Evolutionary conservation across 2,329 filamentous ascomycete species (phyloP).

Genomic region (Sporothrix protearum): DNA sequence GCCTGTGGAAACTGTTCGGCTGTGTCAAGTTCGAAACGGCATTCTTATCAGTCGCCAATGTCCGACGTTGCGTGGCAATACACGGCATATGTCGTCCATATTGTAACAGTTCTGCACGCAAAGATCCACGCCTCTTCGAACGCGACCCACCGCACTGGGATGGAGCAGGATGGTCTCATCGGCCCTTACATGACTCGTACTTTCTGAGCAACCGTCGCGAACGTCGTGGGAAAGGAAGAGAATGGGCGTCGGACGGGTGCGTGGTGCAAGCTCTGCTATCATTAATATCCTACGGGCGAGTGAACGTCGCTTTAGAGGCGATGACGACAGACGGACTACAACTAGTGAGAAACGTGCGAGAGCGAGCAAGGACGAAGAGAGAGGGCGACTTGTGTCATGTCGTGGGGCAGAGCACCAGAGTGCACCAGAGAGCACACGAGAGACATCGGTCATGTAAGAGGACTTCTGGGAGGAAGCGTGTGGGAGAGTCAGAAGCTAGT

Average conservation of each 20-base stretch:
- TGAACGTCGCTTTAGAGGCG: conserved; percentile 5
- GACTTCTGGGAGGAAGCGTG: background rate
- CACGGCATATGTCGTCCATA: background rate
- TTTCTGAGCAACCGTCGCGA: background rate
- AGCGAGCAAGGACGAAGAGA: background rate
- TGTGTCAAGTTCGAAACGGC: background rate
- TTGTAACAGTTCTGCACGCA: background rate
- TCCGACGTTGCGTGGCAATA: background rate
- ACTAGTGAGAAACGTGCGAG: background rate
- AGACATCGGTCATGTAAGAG: background rate
- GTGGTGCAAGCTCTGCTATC: background rate
- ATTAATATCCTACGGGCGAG: background rate
- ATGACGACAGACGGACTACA: background rate
- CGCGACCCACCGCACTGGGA: background rate
- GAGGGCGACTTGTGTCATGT: conserved; percentile 11
- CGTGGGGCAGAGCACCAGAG: background rate
- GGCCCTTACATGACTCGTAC: conserved; percentile 2
- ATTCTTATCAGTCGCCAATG: background rate
- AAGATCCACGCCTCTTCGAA: background rate
- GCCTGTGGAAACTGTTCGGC: background rate
- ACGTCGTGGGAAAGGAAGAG: background rate
- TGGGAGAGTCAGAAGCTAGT: background rate
- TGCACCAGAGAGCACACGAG: background rate
- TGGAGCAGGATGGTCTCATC: background rate
- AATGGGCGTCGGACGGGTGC: background rate